Conservation (phyloP, 352 stramenopile genomes). For the Phytophthora lateralis region DNA sequence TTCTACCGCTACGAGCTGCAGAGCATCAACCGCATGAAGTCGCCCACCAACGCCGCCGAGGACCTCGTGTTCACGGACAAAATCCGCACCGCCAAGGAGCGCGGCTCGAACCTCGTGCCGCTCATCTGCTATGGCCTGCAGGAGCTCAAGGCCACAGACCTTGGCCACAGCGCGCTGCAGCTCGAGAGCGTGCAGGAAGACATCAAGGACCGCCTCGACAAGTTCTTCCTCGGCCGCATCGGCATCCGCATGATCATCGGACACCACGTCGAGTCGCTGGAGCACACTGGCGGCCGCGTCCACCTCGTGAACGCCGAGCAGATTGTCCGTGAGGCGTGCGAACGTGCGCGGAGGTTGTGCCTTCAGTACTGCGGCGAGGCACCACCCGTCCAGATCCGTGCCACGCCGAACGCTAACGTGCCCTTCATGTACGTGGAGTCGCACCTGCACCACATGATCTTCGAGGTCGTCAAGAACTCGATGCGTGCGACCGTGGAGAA, state of each 20-base stretch:
- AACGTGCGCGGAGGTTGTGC: constrained; percentile 56
- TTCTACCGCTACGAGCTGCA: constrained; percentile 67
- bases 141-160: constrained; percentile 60
- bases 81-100: constrained; percentile 53
- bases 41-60: constrained; percentile 48
- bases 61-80: constrained; percentile 63
- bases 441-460: constrained; percentile 86
- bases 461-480: constrained; percentile 98
- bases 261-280: constrained; percentile 71
- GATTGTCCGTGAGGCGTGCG: constrained; percentile 54
- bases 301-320: constrained; percentile 66
- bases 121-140: constrained; percentile 72
- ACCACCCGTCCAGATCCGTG: constrained; percentile 55
- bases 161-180: constrained; percentile 55
- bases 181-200: constrained; percentile 67
- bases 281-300: constrained; percentile 57
- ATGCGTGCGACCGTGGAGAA: constrained; percentile 97
- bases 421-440: constrained; percentile 84
- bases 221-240: constrained; percentile 98
- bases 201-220: constrained; percentile 89
- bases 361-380: constrained; percentile 52
- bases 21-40: constrained; percentile 45
- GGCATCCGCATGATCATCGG: constrained; percentile 99
- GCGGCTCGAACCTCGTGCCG: constrained; percentile 72
- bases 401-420: constrained; percentile 44